phyloP scores from a whole-genome alignment of 176 grass and related monocot species.

The Phoenix roebelenii region DNA sequence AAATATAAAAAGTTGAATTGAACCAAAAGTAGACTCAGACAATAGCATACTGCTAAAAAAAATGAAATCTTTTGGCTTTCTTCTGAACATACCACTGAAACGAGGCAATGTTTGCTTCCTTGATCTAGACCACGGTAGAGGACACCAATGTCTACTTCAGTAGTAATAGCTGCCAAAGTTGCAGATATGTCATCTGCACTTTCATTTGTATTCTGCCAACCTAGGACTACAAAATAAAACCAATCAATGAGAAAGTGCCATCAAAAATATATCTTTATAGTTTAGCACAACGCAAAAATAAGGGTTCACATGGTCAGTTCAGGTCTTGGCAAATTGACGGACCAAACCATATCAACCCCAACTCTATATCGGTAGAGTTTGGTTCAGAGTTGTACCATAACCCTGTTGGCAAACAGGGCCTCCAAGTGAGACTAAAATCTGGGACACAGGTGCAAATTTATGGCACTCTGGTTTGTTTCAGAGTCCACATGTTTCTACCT shows the following conservation, averaged over 20 bases:
- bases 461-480: too few species aligned
- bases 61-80: background rate
- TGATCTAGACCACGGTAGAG: conserved; percentile 77
- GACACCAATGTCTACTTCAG: conserved; percentile 72
- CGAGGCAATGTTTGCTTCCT: conserved; percentile 73
- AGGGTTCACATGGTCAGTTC: too few species aligned
- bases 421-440: too few species aligned
- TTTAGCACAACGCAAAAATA: too few species aligned
- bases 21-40: background rate
- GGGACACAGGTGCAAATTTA: too few species aligned
- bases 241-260: conserved; percentile 14
- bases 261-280: background rate
- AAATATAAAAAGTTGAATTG: background rate
- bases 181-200: conserved; percentile 86
- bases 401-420: too few species aligned
- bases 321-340: too few species aligned
- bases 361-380: too few species aligned
- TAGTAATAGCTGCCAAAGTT: conserved; percentile 77
- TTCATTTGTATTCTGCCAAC: conserved; percentile 95
- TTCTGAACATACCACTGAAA: conserved; percentile 70
- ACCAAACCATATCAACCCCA: too few species aligned
- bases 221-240: conserved; percentile 60
- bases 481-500: too few species aligned
- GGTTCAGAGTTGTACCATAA: too few species aligned
- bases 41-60: background rate